Evolutionary conservation across 352 stramenopile genomes (phyloP).

Genomic region (Pythium scleroteichum): DNA sequence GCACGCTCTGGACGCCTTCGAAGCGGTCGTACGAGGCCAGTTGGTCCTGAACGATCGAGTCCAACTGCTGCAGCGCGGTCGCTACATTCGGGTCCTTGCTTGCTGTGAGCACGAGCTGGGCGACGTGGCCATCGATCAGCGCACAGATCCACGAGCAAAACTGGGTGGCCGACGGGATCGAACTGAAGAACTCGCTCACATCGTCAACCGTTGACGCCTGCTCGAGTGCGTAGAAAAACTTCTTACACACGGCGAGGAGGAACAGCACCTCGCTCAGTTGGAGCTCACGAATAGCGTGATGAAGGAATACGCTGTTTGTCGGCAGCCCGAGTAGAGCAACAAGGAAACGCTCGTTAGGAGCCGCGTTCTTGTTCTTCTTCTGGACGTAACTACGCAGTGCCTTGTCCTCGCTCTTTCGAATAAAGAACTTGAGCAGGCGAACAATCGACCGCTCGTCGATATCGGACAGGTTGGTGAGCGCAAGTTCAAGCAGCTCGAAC

Average conservation of each 20-base stretch:
- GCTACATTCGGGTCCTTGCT: constrained; percentile 44
- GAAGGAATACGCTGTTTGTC: constrained; percentile 76
- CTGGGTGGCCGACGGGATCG: constrained; percentile 42
- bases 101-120: constrained; percentile 62
- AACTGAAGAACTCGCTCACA: constrained; percentile 26
- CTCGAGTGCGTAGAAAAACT: constrained; percentile 54
- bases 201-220: constrained; percentile 27
- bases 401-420: constrained; percentile 51
- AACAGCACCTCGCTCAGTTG: constrained; percentile 68
- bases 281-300: constrained; percentile 72
- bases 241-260: constrained; percentile 70
- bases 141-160: constrained; percentile 73
- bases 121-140: constrained; percentile 72
- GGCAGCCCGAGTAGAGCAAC: constrained; percentile 58
- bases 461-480: constrained; percentile 66
- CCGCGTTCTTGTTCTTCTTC: constrained; percentile 35
- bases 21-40: constrained; percentile 56
- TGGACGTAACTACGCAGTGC: constrained; percentile 37
- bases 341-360: constrained; percentile 49
- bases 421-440: constrained; percentile 73
- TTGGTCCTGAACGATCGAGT: constrained; percentile 59
- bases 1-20: constrained; percentile 68
- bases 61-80: constrained; percentile 44
- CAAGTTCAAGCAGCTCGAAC: constrained; percentile 61
- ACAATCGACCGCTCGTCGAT: constrained; percentile 79